Base-by-base conservation (phyloP, 805 yeast species). In the Yamadazyma nakazawae region DNA sequence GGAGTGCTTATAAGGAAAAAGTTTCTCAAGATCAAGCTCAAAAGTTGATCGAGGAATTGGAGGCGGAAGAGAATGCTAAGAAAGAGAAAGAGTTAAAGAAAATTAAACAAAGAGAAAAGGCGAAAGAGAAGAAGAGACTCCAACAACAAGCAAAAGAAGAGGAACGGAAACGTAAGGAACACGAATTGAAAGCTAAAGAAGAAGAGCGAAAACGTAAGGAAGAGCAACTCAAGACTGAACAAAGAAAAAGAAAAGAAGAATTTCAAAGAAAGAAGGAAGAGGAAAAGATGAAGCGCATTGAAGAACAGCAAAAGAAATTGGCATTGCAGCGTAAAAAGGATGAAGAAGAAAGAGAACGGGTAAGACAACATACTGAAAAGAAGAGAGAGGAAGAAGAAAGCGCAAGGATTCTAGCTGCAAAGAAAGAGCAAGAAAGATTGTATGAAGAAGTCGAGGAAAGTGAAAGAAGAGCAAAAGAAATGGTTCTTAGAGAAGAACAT, bases 1-100 rank as follows among this genome's bases (percentile, higher is more conserved):
- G 86, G 57, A 80, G 77, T 26, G 88, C 96, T 0, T 90, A 84
- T 59, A 85, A 86, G 51, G 91, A 85, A 56, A 85, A 81, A 53
- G 79, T 85, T 40, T 91, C 96, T 11, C 88, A 85, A 49, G 94
- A 86, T 55, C 75, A 84, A 48, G 76, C 85, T 10, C 68, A 75
- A 47, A 78, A 76, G 49, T 71, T 85, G 51, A 72, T 85, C 49
- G 81, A 76, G 58, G 92, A 85, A 57, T 68, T 85, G 38, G 90
- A 85, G 53, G 83, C 81, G 7, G 92, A 84, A 63, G 84, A 82
- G 52, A 68, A 67, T 40, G 80, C 81, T 39, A 78, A 81, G 62
- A 81, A 77, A 58, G 86, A 80, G 42, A 80, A 77, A 50, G 87
- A 83, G 56, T 79, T 82, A 59, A 82, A 81, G 61, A 84, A 84